Conservation (phyloP, 1,139 yeast species). For the Candida buenavistaensis region DNA sequence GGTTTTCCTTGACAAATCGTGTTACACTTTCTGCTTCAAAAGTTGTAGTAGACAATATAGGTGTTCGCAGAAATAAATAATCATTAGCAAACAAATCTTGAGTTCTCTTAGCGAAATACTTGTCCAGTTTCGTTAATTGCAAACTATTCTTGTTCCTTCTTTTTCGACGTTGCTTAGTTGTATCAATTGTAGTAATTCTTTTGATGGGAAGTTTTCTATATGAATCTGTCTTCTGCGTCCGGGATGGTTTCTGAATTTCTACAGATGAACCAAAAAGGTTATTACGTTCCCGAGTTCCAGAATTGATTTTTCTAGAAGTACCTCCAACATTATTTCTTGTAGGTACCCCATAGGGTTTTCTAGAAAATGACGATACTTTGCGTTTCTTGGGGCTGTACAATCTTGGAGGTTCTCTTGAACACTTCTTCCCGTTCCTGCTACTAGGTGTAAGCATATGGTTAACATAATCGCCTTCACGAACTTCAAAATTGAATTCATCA, state of each 20-base stretch:
- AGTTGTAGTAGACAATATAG: conserved; percentile 31
- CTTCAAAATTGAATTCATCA: conserved; percentile 8
- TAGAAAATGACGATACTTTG: no score
- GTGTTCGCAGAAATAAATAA: conserved; percentile 29
- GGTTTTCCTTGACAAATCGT: conserved; percentile 4
- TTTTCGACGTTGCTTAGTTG: not conserved
- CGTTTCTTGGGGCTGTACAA: no score
- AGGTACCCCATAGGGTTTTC: no score
- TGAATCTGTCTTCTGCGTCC: conserved; percentile 1
- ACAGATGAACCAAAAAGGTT: no score
- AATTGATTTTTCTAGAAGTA: no score
- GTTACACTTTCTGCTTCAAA: conserved; percentile 39
- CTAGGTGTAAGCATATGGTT: conserved; percentile 8
- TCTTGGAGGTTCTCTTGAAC: conserved; percentile 1
- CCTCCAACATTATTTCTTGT: no score
- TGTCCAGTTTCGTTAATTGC: conserved; percentile 1
- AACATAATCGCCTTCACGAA: conserved; percentile 11
- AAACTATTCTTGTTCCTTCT: not conserved
- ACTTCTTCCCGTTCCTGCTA: not conserved
- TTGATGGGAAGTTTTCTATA: conserved; percentile 10
- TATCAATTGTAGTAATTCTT: not conserved
- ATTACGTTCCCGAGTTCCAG: no score
- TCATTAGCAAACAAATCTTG: conserved; percentile 15
- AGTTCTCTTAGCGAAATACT: conserved; percentile 1
- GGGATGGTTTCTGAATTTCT: no score